Percentiles rank a stretch among this genome's conserved stretches.
These are phyloP conservation scores for Polychytrium aggregatum DNA, from an alignment of 192 early-diverging fungal species.

Conservation along the genomic window DNA sequence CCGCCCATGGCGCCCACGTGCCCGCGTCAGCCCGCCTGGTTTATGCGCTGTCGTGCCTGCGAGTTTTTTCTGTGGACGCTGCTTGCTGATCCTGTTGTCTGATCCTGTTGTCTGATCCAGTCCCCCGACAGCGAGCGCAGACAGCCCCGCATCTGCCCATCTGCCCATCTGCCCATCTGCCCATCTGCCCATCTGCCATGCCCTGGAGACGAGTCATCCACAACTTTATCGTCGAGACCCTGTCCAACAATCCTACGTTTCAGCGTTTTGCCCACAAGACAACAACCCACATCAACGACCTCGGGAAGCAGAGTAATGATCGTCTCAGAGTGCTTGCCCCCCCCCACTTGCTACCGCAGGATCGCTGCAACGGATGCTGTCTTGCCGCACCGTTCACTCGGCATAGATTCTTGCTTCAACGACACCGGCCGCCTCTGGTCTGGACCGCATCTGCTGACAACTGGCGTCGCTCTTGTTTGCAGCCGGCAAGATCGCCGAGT, in stretches of 20 bases:
- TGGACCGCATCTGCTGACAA: no score
- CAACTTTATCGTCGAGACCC: not conserved
- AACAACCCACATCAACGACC: not conserved
- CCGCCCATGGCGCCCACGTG: no score
- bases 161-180: not conserved
- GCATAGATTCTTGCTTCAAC: no score
- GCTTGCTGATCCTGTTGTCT: not conserved
- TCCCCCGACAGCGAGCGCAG: not conserved
- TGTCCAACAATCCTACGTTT: slow-evolving; percentile 1
- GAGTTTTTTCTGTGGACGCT: not conserved
- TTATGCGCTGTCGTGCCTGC: not conserved
- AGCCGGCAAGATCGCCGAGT: no score
- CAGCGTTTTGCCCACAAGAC: not conserved
- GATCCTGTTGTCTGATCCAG: not conserved
- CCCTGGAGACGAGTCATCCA: slow-evolving; percentile 2
- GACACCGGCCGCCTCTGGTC: no score
- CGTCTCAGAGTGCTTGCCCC: no score
- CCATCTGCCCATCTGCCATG: not conserved
- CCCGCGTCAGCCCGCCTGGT: not conserved
- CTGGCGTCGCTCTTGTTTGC: no score
- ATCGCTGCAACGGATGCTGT: no score
- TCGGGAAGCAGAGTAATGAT: no score
- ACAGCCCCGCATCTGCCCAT: not conserved
- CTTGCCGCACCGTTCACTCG: no score
- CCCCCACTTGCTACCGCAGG: no score